Evolutionary conservation across 192 early-diverging fungal genomes (phyloP).

Genomic region (Paraglomus occultum): DNA sequence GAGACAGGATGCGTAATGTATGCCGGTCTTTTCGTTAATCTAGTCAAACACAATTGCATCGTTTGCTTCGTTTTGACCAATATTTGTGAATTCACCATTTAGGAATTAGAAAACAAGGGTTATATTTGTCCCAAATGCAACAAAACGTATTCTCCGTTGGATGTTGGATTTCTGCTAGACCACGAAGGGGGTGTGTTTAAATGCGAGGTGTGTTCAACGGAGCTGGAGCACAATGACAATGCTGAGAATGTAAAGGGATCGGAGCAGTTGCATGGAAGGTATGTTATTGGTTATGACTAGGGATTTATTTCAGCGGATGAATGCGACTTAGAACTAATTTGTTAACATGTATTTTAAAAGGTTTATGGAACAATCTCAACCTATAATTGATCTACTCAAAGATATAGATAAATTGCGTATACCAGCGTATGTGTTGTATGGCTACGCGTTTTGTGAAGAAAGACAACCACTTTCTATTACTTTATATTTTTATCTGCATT

Average conservation of each 20-base stretch:
- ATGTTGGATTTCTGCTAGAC: constrained; percentile 54
- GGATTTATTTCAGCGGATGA: background rate
- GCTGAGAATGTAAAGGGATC: constrained; percentile 55
- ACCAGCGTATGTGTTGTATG: constrained; percentile 48
- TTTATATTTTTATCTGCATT: background rate
- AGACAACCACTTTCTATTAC: background rate
- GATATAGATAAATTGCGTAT: constrained; percentile 67
- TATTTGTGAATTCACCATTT: background rate
- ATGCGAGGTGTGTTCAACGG: constrained; percentile 60
- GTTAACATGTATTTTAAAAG: constrained; percentile 27
- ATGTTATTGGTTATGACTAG: background rate
- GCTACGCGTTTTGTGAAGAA: too few relatives aligned
- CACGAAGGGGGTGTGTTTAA: constrained; percentile 43
- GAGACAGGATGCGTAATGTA: constrained; percentile 55
- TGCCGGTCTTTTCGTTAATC: background rate
- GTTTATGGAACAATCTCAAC: constrained; percentile 67
- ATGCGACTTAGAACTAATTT: background rate
- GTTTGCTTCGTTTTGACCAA: background rate
- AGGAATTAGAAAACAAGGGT: constrained; percentile 70
- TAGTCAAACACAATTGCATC: too few relatives aligned
- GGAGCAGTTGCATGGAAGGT: constrained; percentile 53
- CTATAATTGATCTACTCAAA: constrained; percentile 71
- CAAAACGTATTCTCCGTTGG: constrained; percentile 59
- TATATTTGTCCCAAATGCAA: constrained; percentile 62
- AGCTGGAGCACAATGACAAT: constrained; percentile 62